phyloP scores from a whole-genome alignment of 108 stramenopile genomes.

The Stephanodiscus triporus region DNA sequence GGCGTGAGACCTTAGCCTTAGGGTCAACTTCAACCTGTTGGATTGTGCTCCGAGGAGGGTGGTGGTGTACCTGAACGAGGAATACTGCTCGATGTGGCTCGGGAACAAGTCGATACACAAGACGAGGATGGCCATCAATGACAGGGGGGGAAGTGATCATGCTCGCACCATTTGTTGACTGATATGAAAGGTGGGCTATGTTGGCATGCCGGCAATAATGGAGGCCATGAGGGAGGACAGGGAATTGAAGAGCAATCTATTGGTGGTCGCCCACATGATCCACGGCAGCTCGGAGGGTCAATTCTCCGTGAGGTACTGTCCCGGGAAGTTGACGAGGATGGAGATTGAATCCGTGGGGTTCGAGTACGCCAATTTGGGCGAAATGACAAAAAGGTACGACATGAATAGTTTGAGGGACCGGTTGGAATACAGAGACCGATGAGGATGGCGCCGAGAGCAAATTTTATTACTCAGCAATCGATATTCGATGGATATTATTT shows the following conservation, averaged over 20 bases:
- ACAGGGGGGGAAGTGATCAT: conserved; percentile 92
- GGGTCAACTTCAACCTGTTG: conserved; percentile 91
- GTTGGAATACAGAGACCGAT: conserved; percentile 68
- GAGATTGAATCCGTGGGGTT: conserved; percentile 89
- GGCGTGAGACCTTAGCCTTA: conserved; percentile 86
- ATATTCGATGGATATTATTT: too few species aligned
- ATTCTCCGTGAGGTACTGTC: conserved; percentile 91
- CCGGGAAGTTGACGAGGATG: too few species aligned
- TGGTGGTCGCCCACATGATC: too few species aligned
- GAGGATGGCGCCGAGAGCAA: conserved; percentile 68
- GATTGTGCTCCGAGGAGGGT: conserved; percentile 77
- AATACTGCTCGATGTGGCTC: conserved; percentile 96
- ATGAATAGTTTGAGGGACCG: conserved; percentile 70
- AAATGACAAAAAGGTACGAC: conserved; percentile 73
- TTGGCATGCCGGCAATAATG: conserved; percentile 87
- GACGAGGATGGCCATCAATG: conserved; percentile 94
- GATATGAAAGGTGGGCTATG: conserved; percentile 93
- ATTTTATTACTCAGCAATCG: conserved; percentile 91
- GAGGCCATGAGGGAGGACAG: conserved; percentile 68
- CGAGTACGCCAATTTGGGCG: conserved; percentile 71
- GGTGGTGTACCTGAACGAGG: conserved; percentile 89
- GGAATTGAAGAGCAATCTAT: conserved; percentile 87
- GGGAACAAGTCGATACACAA: conserved; percentile 96
- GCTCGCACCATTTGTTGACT: conserved; percentile 89
- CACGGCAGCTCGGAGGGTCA: too few species aligned